These are phyloP conservation scores for Ophiostoma pallidulum DNA, from an alignment of 2,329 filamentous ascomycete species.

Conservation along the genomic window DNA sequence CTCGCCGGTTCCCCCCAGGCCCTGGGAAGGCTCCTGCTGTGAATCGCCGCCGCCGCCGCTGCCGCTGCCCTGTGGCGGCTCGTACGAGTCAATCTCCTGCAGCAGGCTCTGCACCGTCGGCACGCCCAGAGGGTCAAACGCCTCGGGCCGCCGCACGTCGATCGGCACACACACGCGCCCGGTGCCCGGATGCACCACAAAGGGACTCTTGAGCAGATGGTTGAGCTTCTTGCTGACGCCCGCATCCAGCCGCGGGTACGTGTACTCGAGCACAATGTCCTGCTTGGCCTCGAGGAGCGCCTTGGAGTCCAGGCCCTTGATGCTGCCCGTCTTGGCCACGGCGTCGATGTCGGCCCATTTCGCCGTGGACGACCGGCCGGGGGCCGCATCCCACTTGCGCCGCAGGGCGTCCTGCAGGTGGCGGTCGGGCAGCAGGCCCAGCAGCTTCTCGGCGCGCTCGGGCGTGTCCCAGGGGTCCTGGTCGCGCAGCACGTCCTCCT, in stretches of 20 bases:
- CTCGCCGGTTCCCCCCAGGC: not conserved
- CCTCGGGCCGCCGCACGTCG: conserved; percentile 60
- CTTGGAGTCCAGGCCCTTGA: conserved; percentile 61
- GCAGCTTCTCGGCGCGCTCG: conserved; percentile 65
- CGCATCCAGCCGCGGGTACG: conserved; percentile 91
- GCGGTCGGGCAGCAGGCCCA: conserved; percentile 77
- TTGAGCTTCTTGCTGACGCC: conserved; percentile 97
- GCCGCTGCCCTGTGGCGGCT: conserved; percentile 31
- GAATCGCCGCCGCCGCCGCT: conserved; percentile 22
- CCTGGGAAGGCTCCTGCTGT: conserved; percentile 20
- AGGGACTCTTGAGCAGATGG: conserved; percentile 94
- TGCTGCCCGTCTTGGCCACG: conserved; percentile 66
- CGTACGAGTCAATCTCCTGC: conserved; percentile 78
- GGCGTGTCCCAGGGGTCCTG: conserved; percentile 76
- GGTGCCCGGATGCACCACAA: conserved; percentile 91
- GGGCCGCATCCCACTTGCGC: conserved; percentile 83
- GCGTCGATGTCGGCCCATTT: conserved; percentile 96
- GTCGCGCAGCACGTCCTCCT: conserved; percentile 65
- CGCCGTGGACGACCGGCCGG: conserved; percentile 61
- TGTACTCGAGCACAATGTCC: conserved; percentile 94
- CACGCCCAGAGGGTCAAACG: conserved; percentile 81
- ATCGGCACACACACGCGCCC: conserved; percentile 94
- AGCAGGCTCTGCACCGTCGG: conserved; percentile 79
- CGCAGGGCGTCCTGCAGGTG: conserved; percentile 67
- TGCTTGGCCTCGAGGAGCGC: conserved; percentile 83